A percentile compares a stretch with the other conserved stretches of the same genome.
Conservation (phyloP, 2,329 filamentous ascomycete genomes). For the Pyricularia grisea region DNA sequence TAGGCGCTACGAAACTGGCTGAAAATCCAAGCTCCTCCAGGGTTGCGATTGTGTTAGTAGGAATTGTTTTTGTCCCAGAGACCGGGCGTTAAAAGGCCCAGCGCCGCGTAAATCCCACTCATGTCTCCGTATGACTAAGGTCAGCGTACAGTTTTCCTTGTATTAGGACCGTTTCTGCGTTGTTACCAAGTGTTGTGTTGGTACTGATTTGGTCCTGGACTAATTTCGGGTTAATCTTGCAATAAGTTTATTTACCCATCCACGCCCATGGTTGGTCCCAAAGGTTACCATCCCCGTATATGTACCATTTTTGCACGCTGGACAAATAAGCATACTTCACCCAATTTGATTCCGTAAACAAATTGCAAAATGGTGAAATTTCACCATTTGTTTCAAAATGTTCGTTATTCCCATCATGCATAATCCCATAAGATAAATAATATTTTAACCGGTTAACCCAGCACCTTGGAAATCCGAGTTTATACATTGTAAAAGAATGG, state of each 20-base stretch:
- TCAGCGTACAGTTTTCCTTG: conserved; percentile 66
- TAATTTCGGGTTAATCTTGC: conserved; percentile 60
- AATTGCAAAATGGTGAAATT: conserved; percentile 62
- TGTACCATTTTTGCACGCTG: conserved; percentile 76
- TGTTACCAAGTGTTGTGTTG: conserved; percentile 66
- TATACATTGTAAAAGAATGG: conserved; percentile 58
- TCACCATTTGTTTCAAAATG: conserved; percentile 31
- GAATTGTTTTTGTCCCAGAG: conserved; percentile 26
- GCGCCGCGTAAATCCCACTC: conserved; percentile 62
- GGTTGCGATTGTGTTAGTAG: conserved; percentile 38
- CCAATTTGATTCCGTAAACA: conserved; percentile 72
- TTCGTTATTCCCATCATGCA: conserved; percentile 75
- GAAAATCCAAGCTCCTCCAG: conserved; percentile 52
- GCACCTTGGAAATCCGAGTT: conserved; percentile 60
- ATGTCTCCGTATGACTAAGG: conserved; percentile 92
- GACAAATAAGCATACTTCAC: conserved; percentile 71
- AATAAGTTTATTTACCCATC: conserved; percentile 80
- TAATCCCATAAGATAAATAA: conserved; percentile 73
- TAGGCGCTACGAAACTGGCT: conserved; percentile 72
- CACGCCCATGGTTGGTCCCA: conserved; percentile 78
- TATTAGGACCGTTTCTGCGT: conserved; percentile 64
- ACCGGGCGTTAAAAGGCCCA: conserved; percentile 67
- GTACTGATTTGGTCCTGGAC: conserved; percentile 67
- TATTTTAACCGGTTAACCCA: conserved; percentile 52
- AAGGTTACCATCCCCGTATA: conserved; percentile 66